Evolutionary conservation across 331 rosid species (phyloP).

Genomic region (Rhamnella rubrinervis): DNA sequence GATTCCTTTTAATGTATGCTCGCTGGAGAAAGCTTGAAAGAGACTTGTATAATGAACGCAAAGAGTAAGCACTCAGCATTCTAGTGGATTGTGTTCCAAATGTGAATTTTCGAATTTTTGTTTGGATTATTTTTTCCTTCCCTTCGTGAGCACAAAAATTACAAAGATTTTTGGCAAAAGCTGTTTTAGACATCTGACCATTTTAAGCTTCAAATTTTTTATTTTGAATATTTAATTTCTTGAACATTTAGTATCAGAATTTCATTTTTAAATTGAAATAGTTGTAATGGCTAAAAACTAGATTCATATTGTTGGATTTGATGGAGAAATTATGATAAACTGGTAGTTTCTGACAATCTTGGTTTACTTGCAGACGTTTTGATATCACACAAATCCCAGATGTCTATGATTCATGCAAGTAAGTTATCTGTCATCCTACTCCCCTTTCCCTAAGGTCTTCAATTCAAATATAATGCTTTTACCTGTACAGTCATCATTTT

Average conservation of each 20-base stretch:
- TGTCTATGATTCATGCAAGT: constrained; percentile 99
- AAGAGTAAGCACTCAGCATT: constrained; percentile 58
- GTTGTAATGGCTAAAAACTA: neutral
- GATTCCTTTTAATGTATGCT: constrained; percentile 96
- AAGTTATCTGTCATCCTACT: constrained; percentile 29
- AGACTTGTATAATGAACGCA: constrained; percentile 92
- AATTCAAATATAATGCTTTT: neutral
- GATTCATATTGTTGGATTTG: constrained; percentile 1
- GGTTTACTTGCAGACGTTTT: constrained; percentile 63
- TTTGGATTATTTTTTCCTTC: neutral
- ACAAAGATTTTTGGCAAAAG: too few relatives aligned
- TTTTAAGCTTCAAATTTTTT: neutral
- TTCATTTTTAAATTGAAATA: too few relatives aligned
- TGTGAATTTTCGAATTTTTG: neutral
- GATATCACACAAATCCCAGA: constrained; percentile 97
- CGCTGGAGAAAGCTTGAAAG: constrained; percentile 99
- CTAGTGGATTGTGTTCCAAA: constrained; percentile 9
- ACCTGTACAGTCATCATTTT: neutral
- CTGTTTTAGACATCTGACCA: neutral
- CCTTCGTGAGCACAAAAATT: neutral
- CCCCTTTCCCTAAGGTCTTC: neutral
- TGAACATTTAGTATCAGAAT: neutral
- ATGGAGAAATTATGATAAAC: neutral
- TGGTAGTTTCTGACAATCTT: constrained; percentile 22
- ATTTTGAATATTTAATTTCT: constrained; percentile 2